Base-by-base conservation (phyloP, 2,329 filamentous ascomycete species). In the Trichoderma atroviride region DNA sequence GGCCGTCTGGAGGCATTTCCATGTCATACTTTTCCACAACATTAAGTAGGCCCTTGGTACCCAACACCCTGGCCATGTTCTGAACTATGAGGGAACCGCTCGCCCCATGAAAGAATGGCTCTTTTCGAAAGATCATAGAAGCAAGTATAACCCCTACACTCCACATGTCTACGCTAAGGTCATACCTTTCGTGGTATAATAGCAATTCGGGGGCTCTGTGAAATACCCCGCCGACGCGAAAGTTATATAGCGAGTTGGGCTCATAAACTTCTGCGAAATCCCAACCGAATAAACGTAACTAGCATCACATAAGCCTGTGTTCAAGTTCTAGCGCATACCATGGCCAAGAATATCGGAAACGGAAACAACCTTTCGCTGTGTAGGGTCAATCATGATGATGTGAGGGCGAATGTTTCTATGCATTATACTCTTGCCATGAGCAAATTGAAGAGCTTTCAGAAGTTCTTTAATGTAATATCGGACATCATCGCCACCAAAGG, bases 301-400 rank as follows among this genome's bases (percentile, higher is more conserved):
- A 37, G 19, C 5, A 33, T 16, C 61, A 16, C 5, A 19, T 14
- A n/a, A 7, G 19, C 1, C n/a, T 52, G 16, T 27, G 53, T 43
- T 6, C 3, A 24, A 3, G 0, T 10, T 55, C 11, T 14, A 33
- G 3, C 3, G n/a, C 10, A 50, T 16, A 9, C 5, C 11, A 13
- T 53, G 11, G 22, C 47, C 9, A 50, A 19, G 58, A 55, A 50
- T 14, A 29, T 1, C 9, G 19, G 10, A 43, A 56, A 27, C 6
- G 10, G 43, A 4, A 4, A 1, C 16, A 80, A 94, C 93, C 88
- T 98, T 98, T 81, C 92, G 88, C 82, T 96, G 96, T 85, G 98
- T 95, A 85, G 99, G 96, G 81, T 99, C 96, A 84, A 99, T 99
- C 96, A 99, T 99, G 83, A 99, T 96, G 84, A 99, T 99, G 84